These are phyloP conservation scores for Bertia moriformis DNA, from an alignment of 2,329 filamentous ascomycete genomes.

Conservation along the genomic window DNA sequence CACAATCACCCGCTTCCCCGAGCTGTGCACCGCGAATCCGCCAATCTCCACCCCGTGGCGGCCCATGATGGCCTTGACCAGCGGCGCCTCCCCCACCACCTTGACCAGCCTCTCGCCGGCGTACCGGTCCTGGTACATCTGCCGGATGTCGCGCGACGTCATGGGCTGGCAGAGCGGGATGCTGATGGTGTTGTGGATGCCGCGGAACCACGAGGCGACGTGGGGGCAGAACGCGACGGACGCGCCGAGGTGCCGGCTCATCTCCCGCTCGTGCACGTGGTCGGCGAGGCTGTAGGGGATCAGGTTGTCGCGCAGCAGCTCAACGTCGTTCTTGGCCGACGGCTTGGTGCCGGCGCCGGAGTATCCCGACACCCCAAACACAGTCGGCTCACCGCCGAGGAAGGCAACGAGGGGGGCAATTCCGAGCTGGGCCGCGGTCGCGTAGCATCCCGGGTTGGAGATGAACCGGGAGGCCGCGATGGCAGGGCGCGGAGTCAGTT, in stretches of 20 bases:
- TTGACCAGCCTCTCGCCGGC: constrained; percentile 92
- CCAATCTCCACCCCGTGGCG: constrained; percentile 89
- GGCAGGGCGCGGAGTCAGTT: constrained; percentile 62
- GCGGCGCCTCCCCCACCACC: constrained; percentile 72
- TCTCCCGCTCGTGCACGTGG: constrained; percentile 90
- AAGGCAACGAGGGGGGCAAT: constrained; percentile 68
- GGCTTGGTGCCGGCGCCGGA: constrained; percentile 91
- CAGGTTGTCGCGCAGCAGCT: constrained; percentile 70
- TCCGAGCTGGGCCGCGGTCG: constrained; percentile 79
- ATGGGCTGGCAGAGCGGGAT: constrained; percentile 76
- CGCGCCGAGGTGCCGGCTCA: constrained; percentile 61
- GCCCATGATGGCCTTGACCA: constrained; percentile 70
- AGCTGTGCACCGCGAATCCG: constrained; percentile 78
- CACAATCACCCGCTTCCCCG: constrained; percentile 78
- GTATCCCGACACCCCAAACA: constrained; percentile 88
- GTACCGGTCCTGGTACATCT: constrained; percentile 90
- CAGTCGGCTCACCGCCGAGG: constrained; percentile 63
- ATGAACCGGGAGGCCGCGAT: constrained; percentile 72
- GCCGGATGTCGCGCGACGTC: constrained; percentile 80
- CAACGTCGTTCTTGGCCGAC: constrained; percentile 80
- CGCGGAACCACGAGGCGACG: constrained; percentile 92
- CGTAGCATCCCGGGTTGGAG: constrained; percentile 87
- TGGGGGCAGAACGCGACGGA: constrained; percentile 80
- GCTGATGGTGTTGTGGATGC: constrained; percentile 81
- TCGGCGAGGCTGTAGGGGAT: constrained; percentile 84